Percentiles rank a stretch among this genome's conserved stretches.
These are phyloP conservation scores for Colletotrichum euphorbiae DNA, from an alignment of 2,329 filamentous ascomycete genomes.

Conservation along the genomic window DNA sequence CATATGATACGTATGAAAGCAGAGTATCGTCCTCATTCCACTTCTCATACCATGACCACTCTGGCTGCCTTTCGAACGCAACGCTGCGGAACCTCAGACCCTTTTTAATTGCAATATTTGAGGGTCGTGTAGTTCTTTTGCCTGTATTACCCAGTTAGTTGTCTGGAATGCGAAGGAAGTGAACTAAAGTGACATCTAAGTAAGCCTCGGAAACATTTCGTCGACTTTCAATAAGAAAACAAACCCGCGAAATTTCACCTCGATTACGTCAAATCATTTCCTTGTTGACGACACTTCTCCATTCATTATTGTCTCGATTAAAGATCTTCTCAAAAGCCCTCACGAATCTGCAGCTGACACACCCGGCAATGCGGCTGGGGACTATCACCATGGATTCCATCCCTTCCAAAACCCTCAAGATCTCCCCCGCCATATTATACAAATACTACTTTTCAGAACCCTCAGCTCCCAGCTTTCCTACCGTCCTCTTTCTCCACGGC, in stretches of 20 bases:
- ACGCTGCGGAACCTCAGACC: too few species aligned
- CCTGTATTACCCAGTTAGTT: too few species aligned
- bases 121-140: background rate
- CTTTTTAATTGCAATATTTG: background rate
- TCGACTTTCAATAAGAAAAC: constrained; percentile 15
- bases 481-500: constrained; percentile 61
- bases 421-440: constrained; percentile 33
- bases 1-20: too few species aligned
- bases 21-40: too few species aligned
- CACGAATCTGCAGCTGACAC: too few species aligned
- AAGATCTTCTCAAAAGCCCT: too few species aligned
- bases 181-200: background rate
- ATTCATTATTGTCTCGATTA: too few species aligned
- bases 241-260: too few species aligned
- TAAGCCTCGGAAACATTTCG: constrained; percentile 37
- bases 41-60: too few species aligned
- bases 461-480: constrained; percentile 42
- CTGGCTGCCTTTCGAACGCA: too few species aligned
- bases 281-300: too few species aligned
- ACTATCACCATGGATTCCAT: background rate
- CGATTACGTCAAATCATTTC: too few species aligned
- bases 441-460: constrained; percentile 49
- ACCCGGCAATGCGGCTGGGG: background rate
- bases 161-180: background rate
- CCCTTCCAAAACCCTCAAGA: constrained; percentile 13